phyloP scores from a whole-genome alignment of 306 rosid genomes.

The Trifolium fragiferum region DNA sequence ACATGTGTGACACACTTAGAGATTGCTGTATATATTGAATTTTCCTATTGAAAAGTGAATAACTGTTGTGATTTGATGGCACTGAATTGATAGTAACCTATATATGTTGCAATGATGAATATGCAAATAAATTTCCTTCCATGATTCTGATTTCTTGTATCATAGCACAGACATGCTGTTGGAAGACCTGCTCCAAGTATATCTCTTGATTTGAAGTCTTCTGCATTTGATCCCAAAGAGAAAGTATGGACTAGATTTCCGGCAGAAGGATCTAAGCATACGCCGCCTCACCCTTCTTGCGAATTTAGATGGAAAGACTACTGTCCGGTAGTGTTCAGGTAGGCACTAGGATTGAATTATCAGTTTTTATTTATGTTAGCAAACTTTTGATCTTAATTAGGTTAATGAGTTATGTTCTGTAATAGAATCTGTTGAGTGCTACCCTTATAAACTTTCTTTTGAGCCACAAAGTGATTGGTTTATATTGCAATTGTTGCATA shows the following conservation, averaged over 20 bases:
- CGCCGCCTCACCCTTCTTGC: slow-evolving; percentile 90
- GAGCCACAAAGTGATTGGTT: not conserved
- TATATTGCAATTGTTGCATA: slow-evolving; percentile 9
- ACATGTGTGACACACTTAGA: no score
- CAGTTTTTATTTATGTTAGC: slow-evolving; percentile 18
- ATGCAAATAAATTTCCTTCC: slow-evolving; percentile 4
- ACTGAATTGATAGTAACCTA: not conserved
- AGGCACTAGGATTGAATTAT: slow-evolving; percentile 30
- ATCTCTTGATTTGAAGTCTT: slow-evolving; percentile 81
- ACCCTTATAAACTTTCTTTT: no score
- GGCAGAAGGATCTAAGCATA: slow-evolving; percentile 92
- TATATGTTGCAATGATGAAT: slow-evolving; percentile 13
- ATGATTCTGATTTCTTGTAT: slow-evolving; percentile 54
- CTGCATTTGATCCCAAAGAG: slow-evolving; percentile 94
- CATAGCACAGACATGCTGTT: slow-evolving; percentile 93
- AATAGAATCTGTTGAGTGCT: slow-evolving; percentile 7
- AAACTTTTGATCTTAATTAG: not conserved
- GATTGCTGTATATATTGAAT: no score
- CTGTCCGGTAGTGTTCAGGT: slow-evolving; percentile 97
- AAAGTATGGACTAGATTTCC: slow-evolving; percentile 97
- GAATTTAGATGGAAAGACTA: slow-evolving; percentile 98
- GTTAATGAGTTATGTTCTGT: slow-evolving; percentile 11
- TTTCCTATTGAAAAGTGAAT: no score
- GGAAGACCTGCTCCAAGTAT: slow-evolving; percentile 96
- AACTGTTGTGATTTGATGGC: not conserved